These are phyloP conservation scores for Pichia deserticola DNA, from an alignment of 805 yeast genomes.

Conservation along the genomic window DNA sequence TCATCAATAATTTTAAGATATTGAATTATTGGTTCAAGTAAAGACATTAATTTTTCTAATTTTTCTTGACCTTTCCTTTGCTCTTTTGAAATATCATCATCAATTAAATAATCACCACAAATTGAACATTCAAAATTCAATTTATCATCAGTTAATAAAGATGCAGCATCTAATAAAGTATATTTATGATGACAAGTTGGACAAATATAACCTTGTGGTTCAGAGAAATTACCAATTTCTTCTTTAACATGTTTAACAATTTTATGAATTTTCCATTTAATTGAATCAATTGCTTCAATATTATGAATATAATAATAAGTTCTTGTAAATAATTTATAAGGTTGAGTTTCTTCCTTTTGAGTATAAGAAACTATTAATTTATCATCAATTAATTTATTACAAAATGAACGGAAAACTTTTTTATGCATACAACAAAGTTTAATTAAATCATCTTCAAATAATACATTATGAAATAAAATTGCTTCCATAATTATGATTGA, in stretches of 20 bases:
- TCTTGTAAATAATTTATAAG: conserved; percentile 62
- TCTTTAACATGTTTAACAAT: conserved; percentile 72
- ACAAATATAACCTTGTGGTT: conserved; percentile 92
- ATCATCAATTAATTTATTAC: conserved; percentile 80
- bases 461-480: conserved; percentile 74
- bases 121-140: conserved; percentile 78
- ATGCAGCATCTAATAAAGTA: conserved; percentile 80
- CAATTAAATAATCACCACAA: conserved; percentile 70
- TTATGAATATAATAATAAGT: conserved; percentile 75
- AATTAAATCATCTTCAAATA: conserved; percentile 86
- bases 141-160: conserved; percentile 70
- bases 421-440: conserved; percentile 75
- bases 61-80: conserved; percentile 75
- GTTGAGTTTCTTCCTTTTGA: conserved; percentile 64
- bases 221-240: conserved; percentile 75
- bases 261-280: conserved; percentile 93
- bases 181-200: conserved; percentile 77
- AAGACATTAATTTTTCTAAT: conserved; percentile 78
- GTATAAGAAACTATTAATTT: conserved; percentile 62
- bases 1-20: conserved; percentile 79
- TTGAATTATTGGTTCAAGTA: conserved; percentile 80
- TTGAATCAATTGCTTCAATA: conserved; percentile 90
- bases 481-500: conserved; percentile 84
- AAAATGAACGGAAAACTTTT: conserved; percentile 76
- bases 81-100: conserved; percentile 82